These are phyloP conservation scores for Clavaria fumosa DNA, from an alignment of 768 basidiomycete genomes.

Conservation along the genomic window DNA sequence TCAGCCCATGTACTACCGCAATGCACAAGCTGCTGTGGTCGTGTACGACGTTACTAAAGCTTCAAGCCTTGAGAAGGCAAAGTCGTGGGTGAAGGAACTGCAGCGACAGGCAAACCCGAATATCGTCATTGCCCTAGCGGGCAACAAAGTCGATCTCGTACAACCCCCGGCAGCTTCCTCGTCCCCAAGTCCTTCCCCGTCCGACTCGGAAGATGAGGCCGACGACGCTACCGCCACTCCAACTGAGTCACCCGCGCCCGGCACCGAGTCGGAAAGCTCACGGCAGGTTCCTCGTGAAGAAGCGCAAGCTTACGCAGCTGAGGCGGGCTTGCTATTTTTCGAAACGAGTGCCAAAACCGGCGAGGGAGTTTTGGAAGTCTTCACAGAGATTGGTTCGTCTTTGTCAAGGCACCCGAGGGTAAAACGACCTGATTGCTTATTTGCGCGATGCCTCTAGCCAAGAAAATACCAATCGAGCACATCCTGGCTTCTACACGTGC, in stretches of 20 bases:
- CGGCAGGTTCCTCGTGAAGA: conserved; percentile 90
- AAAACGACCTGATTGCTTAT: conserved; percentile 4
- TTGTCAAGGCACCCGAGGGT: not conserved
- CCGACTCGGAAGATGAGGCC: conserved; percentile 77
- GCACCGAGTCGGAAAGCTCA: conserved; percentile 50
- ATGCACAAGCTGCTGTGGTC: conserved; percentile 94
- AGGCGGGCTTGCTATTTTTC: conserved; percentile 89
- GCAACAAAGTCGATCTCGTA: conserved; percentile 93
- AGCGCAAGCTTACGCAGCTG: conserved; percentile 90
- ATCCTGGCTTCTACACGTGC: conserved; percentile 76
- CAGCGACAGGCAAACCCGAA: conserved; percentile 98
- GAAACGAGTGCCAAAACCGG: conserved; percentile 98
- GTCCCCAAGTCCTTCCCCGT: conserved; percentile 30
- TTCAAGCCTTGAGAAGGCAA: conserved; percentile 91
- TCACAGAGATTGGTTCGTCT: conserved; percentile 87
- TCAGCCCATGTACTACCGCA: conserved; percentile 97
- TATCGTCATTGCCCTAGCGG: conserved; percentile 95
- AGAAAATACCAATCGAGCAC: conserved; percentile 74
- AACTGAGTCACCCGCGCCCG: conserved; percentile 44
- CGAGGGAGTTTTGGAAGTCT: conserved; percentile 88
- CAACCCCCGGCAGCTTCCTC: conserved; percentile 48
- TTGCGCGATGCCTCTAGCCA: too few relatives aligned
- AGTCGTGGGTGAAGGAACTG: conserved; percentile 98
- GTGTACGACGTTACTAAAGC: conserved; percentile 98
- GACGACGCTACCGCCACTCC: conserved; percentile 88